Evolutionary conservation across 768 basidiomycete genomes (phyloP).

Genomic region (Trametes cingulata): DNA sequence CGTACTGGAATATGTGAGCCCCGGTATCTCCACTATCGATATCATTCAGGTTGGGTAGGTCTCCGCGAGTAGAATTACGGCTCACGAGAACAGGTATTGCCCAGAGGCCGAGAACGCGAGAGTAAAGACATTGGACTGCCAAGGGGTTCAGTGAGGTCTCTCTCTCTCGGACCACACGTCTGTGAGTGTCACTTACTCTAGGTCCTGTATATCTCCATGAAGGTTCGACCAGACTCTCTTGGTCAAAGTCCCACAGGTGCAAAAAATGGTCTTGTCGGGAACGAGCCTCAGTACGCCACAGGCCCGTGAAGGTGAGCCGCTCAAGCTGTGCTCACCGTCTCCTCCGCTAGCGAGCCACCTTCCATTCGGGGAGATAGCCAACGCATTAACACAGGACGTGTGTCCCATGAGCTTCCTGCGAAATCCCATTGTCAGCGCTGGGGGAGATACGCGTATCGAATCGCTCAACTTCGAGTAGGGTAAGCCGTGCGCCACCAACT

Average conservation of each 20-base stretch:
- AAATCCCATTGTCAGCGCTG: background rate
- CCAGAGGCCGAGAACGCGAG: conserved; percentile 71
- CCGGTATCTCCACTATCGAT: conserved; percentile 28
- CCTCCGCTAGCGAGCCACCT: conserved; percentile 43
- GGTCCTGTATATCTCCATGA: conserved; percentile 32
- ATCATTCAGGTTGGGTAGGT: background rate
- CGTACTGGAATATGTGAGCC: conserved; percentile 26
- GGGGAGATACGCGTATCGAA: too few species aligned
- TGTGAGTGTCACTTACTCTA: conserved; percentile 22
- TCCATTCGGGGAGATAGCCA: conserved; percentile 38
- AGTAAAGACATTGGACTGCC: conserved; percentile 68
- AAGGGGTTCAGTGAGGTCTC: background rate
- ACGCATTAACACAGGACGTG: conserved; percentile 39
- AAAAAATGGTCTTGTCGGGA: conserved; percentile 31
- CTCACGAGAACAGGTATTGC: conserved; percentile 65
- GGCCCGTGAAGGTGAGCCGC: background rate
- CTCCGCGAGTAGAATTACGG: conserved; percentile 4
- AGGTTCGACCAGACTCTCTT: conserved; percentile 30
- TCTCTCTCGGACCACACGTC: too few species aligned
- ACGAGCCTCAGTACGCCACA: background rate
- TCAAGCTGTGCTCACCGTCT: conserved; percentile 30
- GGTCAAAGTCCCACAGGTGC: conserved; percentile 40
- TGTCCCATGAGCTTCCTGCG: conserved; percentile 36
- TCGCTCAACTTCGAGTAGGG: conserved; percentile 30
- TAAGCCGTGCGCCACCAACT: conserved; percentile 19